Conservation (phyloP, 805 yeast genomes). For the Citeromyces nyonsensis region DNA sequence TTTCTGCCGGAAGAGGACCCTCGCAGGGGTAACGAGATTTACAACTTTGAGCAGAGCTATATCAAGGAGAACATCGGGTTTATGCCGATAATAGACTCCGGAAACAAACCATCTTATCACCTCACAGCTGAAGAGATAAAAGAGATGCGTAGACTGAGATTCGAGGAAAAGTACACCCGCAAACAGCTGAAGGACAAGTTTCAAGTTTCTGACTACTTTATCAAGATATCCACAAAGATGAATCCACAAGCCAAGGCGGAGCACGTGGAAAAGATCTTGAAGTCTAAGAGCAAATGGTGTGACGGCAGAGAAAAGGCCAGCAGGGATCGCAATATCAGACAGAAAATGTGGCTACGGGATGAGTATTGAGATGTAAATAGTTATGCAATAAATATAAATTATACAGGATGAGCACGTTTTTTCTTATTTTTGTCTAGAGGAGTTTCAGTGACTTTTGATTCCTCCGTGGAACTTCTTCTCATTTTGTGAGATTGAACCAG, state of each 20-base stretch:
- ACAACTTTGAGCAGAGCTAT: constrained; percentile 11
- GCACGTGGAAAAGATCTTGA: constrained; percentile 7
- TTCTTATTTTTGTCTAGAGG: no score
- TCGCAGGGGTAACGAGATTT: constrained; percentile 11
- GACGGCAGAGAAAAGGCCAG: constrained; percentile 11
- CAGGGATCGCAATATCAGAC: constrained; percentile 9
- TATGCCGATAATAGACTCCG: constrained; percentile 14
- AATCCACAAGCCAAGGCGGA: constrained; percentile 6
- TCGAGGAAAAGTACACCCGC: constrained; percentile 12
- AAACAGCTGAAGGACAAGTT: constrained; percentile 13
- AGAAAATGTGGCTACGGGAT: constrained; percentile 8
- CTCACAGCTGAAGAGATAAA: constrained; percentile 10
- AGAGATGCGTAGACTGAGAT: constrained; percentile 14
- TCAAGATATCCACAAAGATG: constrained; percentile 12
- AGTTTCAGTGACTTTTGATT: constrained; percentile 3
- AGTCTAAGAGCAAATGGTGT: constrained; percentile 7
- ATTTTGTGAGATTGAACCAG: constrained; percentile 6
- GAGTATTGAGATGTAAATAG: constrained; percentile 10
- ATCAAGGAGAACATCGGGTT: constrained; percentile 8
- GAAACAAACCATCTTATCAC: constrained; percentile 11
- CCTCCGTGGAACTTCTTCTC: constrained; percentile 8
- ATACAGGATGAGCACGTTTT: constrained; percentile 1
- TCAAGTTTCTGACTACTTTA: constrained; percentile 13
- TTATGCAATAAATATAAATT: not conserved
- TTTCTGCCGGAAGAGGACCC: constrained; percentile 16